Evolutionary conservation across 306 rosid species (phyloP).

Genomic region (Cucumis melo): DNA sequence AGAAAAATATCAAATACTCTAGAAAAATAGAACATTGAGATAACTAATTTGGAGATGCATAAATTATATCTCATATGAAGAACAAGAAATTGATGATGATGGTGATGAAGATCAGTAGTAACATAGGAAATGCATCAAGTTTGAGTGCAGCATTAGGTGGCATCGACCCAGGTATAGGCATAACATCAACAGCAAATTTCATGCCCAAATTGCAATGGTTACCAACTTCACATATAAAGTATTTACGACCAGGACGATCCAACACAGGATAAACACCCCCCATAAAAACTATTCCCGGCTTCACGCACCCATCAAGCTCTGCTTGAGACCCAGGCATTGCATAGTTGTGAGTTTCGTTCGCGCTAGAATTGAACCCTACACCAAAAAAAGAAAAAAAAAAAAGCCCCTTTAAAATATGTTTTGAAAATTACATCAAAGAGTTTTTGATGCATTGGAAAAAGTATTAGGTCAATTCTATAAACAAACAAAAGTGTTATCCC

Average conservation of each 20-base stretch:
- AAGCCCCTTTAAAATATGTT: no score
- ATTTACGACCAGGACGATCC: background rate
- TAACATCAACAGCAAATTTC: background rate
- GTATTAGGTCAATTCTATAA: no score
- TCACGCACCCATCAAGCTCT: background rate
- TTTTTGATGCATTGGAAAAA: no score
- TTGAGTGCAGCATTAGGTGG: background rate
- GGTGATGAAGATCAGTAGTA: background rate
- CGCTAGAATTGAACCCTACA: background rate
- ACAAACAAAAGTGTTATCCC: no score
- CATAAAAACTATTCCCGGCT: background rate
- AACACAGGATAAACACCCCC: fast-evolving
- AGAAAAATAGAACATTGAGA: no score
- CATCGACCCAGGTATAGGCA: background rate
- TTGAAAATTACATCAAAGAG: no score
- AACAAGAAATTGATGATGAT: background rate
- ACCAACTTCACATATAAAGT: background rate
- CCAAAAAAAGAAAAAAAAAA: background rate
- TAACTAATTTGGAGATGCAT: no score
- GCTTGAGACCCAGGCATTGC: background rate
- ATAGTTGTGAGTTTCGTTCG: background rate
- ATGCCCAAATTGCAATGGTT: background rate
- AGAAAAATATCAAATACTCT: no score
- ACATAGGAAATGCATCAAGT: background rate
- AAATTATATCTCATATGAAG: background rate